Conservation (phyloP, 495 filamentous ascomycete genomes). For the Aspergillus wentii region DNA sequence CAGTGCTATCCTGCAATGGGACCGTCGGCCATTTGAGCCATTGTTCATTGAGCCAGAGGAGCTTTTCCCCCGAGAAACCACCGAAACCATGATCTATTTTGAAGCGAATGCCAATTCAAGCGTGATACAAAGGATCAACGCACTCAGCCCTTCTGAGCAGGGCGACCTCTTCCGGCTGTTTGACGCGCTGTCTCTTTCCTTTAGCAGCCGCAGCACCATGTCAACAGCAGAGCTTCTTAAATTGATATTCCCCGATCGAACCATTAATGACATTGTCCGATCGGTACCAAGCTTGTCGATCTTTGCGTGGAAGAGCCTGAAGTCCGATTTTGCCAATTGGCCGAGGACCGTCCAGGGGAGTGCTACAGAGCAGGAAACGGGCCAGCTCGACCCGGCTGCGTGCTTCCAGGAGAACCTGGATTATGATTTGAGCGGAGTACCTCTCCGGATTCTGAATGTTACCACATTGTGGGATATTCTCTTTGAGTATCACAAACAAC, state of each 20-base stretch:
- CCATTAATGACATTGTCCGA: slow-evolving; percentile 26
- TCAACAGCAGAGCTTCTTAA: slow-evolving; percentile 20
- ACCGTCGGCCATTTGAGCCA: slow-evolving; percentile 57
- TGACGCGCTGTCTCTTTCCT: slow-evolving; percentile 18
- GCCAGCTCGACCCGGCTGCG: slow-evolving; percentile 19
- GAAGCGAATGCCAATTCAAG: slow-evolving; percentile 26
- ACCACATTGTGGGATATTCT: slow-evolving; percentile 27
- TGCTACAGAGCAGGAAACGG: background rate
- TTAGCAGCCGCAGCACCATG: slow-evolving; percentile 14
- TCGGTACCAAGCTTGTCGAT: slow-evolving; percentile 25
- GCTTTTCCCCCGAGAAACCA: slow-evolving; percentile 43
- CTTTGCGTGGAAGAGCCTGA: slow-evolving; percentile 25
- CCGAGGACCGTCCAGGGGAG: slow-evolving; percentile 12
- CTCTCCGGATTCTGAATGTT: slow-evolving; percentile 16
- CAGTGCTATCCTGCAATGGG: slow-evolving; percentile 54
- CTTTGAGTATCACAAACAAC: slow-evolving; percentile 22
- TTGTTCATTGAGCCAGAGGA: slow-evolving; percentile 47
- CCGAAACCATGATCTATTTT: slow-evolving; percentile 29
- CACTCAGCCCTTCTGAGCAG: slow-evolving; percentile 7
- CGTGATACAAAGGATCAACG: slow-evolving; percentile 9
- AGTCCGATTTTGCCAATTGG: slow-evolving; percentile 20
- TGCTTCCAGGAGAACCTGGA: slow-evolving; percentile 31
- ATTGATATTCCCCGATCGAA: slow-evolving; percentile 18
- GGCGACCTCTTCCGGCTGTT: slow-evolving; percentile 14
- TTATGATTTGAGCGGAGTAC: slow-evolving; percentile 30